Conservation (phyloP, 2,329 filamentous ascomycete genomes). For the Alternaria postmessia region DNA sequence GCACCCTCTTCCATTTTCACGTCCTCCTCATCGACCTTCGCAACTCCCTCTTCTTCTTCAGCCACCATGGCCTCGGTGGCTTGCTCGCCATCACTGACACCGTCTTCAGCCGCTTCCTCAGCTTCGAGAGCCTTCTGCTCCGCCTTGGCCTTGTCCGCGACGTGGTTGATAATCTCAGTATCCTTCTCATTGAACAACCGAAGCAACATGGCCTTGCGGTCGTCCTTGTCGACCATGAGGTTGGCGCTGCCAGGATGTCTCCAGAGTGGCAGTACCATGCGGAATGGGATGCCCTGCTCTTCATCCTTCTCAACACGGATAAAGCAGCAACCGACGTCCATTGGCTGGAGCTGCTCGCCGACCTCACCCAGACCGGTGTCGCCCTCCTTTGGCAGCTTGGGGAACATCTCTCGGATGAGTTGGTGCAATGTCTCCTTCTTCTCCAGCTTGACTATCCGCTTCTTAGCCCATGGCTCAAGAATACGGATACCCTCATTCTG, state of each 20-base stretch:
- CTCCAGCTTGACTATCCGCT: conserved; percentile 78
- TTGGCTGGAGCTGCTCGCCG: conserved; percentile 78
- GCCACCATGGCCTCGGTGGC: conserved; percentile 11
- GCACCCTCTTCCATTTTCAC: conserved; percentile 12
- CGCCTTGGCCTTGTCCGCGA: conserved; percentile 44
- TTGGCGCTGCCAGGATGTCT: conserved; percentile 91
- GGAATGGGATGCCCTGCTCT: conserved; percentile 71
- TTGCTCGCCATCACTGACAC: conserved; percentile 12
- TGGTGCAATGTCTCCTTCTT: conserved; percentile 79
- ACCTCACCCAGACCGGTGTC: conserved; percentile 86
- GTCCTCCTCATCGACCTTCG: conserved; percentile 12
- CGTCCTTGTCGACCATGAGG: conserved; percentile 98
- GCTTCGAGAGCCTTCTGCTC: conserved; percentile 29
- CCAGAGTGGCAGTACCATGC: conserved; percentile 92
- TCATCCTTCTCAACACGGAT: conserved; percentile 81
- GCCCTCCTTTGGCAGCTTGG: conserved; percentile 77
- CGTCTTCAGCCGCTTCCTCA: conserved; percentile 23
- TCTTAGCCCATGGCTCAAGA: conserved; percentile 87
- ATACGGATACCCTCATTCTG: conserved; percentile 94
- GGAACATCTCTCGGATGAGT: conserved; percentile 96
- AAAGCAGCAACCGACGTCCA: conserved; percentile 91
- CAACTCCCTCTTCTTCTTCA: conserved; percentile 11
- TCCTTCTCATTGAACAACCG: conserved; percentile 90
- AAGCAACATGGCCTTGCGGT: conserved; percentile 88
- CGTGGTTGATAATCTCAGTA: conserved; percentile 68